phyloP scores from a whole-genome alignment of 306 rosid species.

The barrel medic (Medicago truncatula) region MtrunA17r5.0-ANR NC_053047.1:33015501-33016000 shows the following conservation, averaged over 20 bases:
- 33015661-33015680: conserved; percentile 71
- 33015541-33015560: conserved; percentile 57
- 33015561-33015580: conserved; percentile 62
- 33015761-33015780: conserved; percentile 15
- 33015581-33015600: conserved; percentile 50
- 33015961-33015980: too few species aligned
- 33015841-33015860: too few species aligned
- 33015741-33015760: conserved; percentile 6
- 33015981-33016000: too few species aligned
- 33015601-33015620: conserved; percentile 75
- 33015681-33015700: conserved; percentile 36
- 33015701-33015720: conserved; percentile 28
- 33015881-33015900: too few species aligned
- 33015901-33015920: too few species aligned
- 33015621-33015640: conserved; percentile 72
- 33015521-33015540: conserved; percentile 57
- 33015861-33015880: too few species aligned
- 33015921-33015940: too few species aligned
- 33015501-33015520: conserved; percentile 61
- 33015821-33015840: neutral
- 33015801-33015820: neutral
- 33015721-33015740: neutral
- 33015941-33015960: too few species aligned
- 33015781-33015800: neutral
- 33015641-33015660: conserved; percentile 84